Evolutionary conservation across 1,284 basidiomycete genomes (phyloP), one percentile per base, ranked within the genome.

Genomic region (Leccinum pachyderme): DNA sequence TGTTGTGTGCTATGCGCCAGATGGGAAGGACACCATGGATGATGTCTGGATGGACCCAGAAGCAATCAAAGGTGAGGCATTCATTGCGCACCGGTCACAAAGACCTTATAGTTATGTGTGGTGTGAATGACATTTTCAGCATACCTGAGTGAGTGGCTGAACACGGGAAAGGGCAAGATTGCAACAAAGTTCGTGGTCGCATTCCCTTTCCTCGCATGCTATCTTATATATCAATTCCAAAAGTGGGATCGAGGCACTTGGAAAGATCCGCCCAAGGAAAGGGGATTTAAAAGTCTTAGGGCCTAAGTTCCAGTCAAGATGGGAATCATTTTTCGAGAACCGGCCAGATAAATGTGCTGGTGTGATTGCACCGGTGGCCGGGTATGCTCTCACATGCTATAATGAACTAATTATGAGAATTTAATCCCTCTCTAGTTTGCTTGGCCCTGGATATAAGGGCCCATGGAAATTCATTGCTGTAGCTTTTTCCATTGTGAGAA

Each of bases 121-220:
- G 31, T 18, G 6, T 27, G 2, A 28, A 29, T 12, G 22, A 1
- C 2, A 7, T 29, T 51, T 13, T 18, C 24, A 57, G 56, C 18
- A 12, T 27, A 37, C 18, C 12, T 52, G 6, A 28, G n/a, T n/a
- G 55, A 53, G 15, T 57, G 56, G 56, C 15, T 32, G 4, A 31
- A 12, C 11, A 53, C 29, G 4, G 56, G 56, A 0, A 54, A 12
- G 12, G 56, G 56, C 3, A 57, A 58, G n/a, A 46, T 57, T 49
- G 45, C 56, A 11, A 41, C 51, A 2, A 57, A 49, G 56, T 57
- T 13, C 1, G 56, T 22, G 5, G 7, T 22, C 7, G 7, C 79
- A 22, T 12, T 37, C 37, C 9, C 5, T 3, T n/a, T 22, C 1
- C 43, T 1, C 13, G 25, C n/a, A 13, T 25, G 35, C n/a, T 57